Evolutionary conservation across 495 filamentous ascomycete species (phyloP).

Genomic region (Saxophila tyrrhenica): DNA sequence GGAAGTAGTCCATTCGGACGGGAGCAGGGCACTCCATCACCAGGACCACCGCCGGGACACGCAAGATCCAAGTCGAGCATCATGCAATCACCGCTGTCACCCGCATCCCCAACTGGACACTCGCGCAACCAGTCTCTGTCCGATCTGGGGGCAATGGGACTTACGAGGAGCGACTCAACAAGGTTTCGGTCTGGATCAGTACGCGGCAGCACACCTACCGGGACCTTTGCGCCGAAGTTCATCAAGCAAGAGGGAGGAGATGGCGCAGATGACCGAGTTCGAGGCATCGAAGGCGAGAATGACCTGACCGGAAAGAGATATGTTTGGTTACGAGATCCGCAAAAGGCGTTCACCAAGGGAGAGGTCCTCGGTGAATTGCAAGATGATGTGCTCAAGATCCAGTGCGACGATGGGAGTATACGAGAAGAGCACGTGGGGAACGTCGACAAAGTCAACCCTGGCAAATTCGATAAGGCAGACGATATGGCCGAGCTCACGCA

Average conservation of each 20-base stretch:
- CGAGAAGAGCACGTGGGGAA: conserved; percentile 71
- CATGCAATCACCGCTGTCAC: conserved; percentile 43
- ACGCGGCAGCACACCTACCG: conserved; percentile 40
- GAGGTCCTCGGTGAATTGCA: conserved; percentile 76
- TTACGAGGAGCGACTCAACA: conserved; percentile 27
- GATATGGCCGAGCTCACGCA: conserved; percentile 99
- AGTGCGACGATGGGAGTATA: conserved; percentile 81
- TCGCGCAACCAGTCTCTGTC: conserved; percentile 48
- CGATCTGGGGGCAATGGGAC: conserved; percentile 21
- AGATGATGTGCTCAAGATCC: conserved; percentile 59
- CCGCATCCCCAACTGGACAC: conserved; percentile 37
- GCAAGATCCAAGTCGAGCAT: conserved; percentile 63
- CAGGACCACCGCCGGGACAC: conserved; percentile 40
- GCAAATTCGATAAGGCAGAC: conserved; percentile 97
- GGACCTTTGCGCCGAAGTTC: conserved; percentile 90
- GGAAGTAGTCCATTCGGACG: conserved; percentile 66
- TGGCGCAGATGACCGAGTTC: conserved; percentile 51
- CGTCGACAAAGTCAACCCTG: conserved; percentile 97
- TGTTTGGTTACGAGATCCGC: conserved; percentile 85
- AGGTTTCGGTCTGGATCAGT: conserved; percentile 52
- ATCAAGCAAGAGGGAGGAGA: conserved; percentile 74
- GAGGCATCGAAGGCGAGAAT: conserved; percentile 81
- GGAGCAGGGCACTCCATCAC: conserved; percentile 51
- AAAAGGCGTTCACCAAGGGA: conserved; percentile 81
- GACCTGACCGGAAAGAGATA: conserved; percentile 99